These are phyloP conservation scores for Quercus aquifolioides DNA, from an alignment of 306 rosid species.

Conservation along the genomic window DNA sequence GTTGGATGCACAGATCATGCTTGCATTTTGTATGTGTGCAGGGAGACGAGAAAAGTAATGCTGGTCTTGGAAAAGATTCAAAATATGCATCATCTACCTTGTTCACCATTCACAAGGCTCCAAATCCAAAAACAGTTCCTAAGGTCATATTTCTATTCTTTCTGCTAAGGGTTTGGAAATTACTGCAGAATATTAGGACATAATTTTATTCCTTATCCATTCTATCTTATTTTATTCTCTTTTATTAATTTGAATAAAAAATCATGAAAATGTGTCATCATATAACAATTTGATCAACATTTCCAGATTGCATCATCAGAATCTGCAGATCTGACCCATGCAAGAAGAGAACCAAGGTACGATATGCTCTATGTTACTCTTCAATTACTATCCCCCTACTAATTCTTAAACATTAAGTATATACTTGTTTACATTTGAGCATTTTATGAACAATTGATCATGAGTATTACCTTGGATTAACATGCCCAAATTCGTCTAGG, in stretches of 20 bases:
- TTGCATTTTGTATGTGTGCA: neutral
- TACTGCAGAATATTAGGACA: neutral
- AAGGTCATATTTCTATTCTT: slow-evolving; percentile 13
- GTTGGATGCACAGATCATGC: neutral
- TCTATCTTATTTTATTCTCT: too few relatives aligned
- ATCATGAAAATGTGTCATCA: neutral
- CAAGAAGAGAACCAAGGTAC: slow-evolving; percentile 27
- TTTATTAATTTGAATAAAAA: neutral
- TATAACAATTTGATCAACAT: neutral
- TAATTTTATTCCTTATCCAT: neutral
- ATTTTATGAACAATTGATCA: neutral
- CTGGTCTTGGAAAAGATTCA: neutral
- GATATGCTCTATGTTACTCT: neutral
- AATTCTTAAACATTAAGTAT: neutral
- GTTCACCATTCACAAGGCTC: neutral
- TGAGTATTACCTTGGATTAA: neutral
- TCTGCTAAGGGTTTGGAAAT: neutral
- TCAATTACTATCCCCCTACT: neutral
- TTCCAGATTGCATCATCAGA: slow-evolving; percentile 5
- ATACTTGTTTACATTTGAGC: neutral
- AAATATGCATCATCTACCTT: neutral
- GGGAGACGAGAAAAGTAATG: slow-evolving; percentile 13
- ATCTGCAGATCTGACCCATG: neutral
- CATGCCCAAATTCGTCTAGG: neutral
- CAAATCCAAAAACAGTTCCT: neutral